phyloP scores from a whole-genome alignment of 108 stramenopile species.

The Epithemia pelagica region DNA sequence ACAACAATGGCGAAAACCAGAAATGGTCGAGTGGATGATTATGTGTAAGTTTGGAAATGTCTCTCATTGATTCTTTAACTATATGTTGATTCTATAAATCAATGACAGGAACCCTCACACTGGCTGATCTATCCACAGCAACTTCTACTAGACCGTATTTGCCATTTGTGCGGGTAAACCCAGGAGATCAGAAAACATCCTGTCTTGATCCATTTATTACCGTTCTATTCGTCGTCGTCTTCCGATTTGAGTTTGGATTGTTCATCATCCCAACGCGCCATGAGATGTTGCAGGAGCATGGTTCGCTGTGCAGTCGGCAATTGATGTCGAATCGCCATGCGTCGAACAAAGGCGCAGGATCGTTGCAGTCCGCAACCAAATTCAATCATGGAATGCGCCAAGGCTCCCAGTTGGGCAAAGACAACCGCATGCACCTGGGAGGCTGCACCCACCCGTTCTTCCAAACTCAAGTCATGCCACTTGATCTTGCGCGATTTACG shows the following conservation, averaged over 20 bases:
- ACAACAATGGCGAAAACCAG: no score
- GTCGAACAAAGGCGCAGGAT: conserved; percentile 58
- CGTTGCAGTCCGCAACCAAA: conserved; percentile 51
- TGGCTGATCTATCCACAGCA: no score
- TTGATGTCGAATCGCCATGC: conserved; percentile 59
- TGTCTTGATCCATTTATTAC: no score
- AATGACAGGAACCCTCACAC: no score
- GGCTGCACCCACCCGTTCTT: conserved; percentile 57
- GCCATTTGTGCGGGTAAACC: no score
- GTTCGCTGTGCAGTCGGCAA: conserved; percentile 59
- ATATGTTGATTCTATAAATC: no score
- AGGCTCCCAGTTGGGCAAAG: conserved; percentile 64
- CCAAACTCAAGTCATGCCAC: conserved; percentile 61
- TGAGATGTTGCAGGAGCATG: conserved; percentile 58
- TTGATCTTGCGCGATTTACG: conserved; percentile 29
- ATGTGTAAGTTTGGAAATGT: no score
- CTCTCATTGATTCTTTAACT: no score
- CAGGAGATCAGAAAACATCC: no score
- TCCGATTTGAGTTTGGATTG: background rate
- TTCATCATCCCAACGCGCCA: conserved; percentile 5
- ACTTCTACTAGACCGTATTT: no score
- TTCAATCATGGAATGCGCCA: conserved; percentile 72
- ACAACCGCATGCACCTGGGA: conserved; percentile 72
- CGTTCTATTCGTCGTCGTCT: background rate
- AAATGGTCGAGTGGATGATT: no score